phyloP scores from a whole-genome alignment of 371 early-diverging fungal genomes.

The Mortierella sp. region DNA sequence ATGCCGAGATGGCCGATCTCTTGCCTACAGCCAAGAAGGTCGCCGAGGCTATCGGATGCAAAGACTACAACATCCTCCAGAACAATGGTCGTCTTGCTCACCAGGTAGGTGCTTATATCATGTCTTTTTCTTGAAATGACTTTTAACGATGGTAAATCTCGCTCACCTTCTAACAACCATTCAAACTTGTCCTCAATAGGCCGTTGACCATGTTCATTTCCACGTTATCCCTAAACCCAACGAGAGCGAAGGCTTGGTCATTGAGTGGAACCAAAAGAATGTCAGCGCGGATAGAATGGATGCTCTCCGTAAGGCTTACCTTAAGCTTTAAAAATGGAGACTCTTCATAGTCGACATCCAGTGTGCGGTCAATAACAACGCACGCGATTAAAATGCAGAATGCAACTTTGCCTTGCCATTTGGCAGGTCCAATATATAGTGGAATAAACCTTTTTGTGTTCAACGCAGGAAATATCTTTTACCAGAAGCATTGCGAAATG shows the following conservation, averaged over 20 bases:
- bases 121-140: background rate
- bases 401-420: background rate
- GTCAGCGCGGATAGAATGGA: constrained; percentile 64
- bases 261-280: constrained; percentile 74
- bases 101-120: constrained; percentile 58
- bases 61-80: constrained; percentile 94
- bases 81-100: constrained; percentile 88
- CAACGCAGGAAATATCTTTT: too few species aligned
- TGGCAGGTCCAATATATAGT: too few species aligned
- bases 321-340: constrained; percentile 36
- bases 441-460: too few species aligned
- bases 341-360: background rate
- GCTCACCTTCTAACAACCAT: too few species aligned
- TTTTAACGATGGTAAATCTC: too few species aligned
- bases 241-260: constrained; percentile 74
- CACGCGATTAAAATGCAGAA: background rate
- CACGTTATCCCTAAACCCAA: constrained; percentile 90
- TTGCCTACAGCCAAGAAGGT: constrained; percentile 91
- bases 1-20: constrained; percentile 84
- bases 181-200: constrained; percentile 48
- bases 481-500: too few species aligned
- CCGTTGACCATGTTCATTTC: constrained; percentile 92
- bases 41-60: constrained; percentile 75
- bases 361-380: background rate
- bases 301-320: constrained; percentile 57